Base-by-base conservation (phyloP, 202 grass and related monocot species). In the Hordeum pubiflorum region DNA sequence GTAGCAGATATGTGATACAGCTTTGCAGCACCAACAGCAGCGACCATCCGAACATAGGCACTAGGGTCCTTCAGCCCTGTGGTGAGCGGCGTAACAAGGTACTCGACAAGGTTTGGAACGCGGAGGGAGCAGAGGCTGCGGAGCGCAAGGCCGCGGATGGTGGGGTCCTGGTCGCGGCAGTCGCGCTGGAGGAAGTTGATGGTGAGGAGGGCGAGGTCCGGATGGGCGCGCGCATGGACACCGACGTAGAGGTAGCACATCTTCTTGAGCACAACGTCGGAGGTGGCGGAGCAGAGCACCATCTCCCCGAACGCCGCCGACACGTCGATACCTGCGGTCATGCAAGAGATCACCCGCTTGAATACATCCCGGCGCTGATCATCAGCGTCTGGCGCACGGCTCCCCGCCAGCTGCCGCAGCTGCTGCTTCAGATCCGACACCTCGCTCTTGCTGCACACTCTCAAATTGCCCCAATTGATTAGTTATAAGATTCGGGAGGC, bases 161-260 rank as follows among this genome's bases (percentile, higher is more conserved):
- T 99, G 26, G 97, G 97, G 74, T 99, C 97, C 89, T 91, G 87
- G 38, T 99, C 97, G 41, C 74, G 91, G 89, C 97, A 99, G 56
- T 99, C 97, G 78, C 92, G 92, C 85, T 99, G 97, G 59, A 99
- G 91, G 85, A 99, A 99, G 82, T 99, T 99, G 78, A 99, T 99
- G 21, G 97, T 99, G 66, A 99, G 91, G 55, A 99, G 97, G 1
- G 97, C 89, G 31, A 99, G 91, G 82, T 99, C 97, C 69, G 92
- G 97, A 77, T 99, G 91, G 22, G 83, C 79, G 46, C 92, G 90
- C 5, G 97, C 92, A 83, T 99, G 94, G 78, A 86, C 92, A 36
- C 97, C 97, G 39, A 99, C 97, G 46, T 99, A 99, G 83, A 99
- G 93, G 62, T 99, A 99, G 85, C 92, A 99, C 97, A 99, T 99